Evolutionary conservation across 2,329 filamentous ascomycete genomes (phyloP).

Genomic region (Cryphonectria radicalis): DNA sequence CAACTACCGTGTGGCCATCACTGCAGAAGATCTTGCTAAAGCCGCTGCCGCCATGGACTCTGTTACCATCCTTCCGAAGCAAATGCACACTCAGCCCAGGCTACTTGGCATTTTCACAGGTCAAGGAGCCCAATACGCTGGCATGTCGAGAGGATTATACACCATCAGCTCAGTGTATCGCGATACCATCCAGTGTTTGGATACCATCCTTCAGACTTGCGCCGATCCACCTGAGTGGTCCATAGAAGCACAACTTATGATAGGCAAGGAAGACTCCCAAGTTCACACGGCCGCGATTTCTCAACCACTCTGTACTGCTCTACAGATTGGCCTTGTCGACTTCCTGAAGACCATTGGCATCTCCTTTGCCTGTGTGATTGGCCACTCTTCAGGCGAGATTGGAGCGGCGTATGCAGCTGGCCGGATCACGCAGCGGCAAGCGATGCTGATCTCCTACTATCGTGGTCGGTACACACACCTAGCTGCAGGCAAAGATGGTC

Average conservation of each 20-base stretch:
- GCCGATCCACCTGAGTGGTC: slow-evolving; percentile 38
- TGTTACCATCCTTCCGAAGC: slow-evolving; percentile 31
- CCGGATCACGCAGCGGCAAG: slow-evolving; percentile 40
- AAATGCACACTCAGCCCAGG: slow-evolving; percentile 30
- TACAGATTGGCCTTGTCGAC: slow-evolving; percentile 52
- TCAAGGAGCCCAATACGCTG: slow-evolving; percentile 50
- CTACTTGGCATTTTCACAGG: slow-evolving; percentile 46
- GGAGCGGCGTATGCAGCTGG: slow-evolving; percentile 48
- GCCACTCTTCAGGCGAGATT: slow-evolving; percentile 51
- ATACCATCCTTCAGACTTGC: slow-evolving; percentile 35
- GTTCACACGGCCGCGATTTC: slow-evolving; percentile 46
- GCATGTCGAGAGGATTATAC: slow-evolving; percentile 44
- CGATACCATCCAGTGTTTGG: slow-evolving; percentile 40
- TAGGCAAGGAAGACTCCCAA: slow-evolving; percentile 34
- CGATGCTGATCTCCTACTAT: slow-evolving; percentile 46
- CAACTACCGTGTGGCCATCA: slow-evolving; percentile 35
- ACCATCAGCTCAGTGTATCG: slow-evolving; percentile 39
- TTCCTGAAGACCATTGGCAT: slow-evolving; percentile 36
- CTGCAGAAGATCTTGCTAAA: slow-evolving; percentile 19
- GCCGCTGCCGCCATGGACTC: slow-evolving; percentile 17
- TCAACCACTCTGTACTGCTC: slow-evolving; percentile 57
- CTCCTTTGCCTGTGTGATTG: slow-evolving; percentile 40
- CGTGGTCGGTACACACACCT: slow-evolving; percentile 43
- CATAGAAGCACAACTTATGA: slow-evolving; percentile 42
- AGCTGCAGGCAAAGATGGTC: slow-evolving; percentile 31